These are phyloP conservation scores for Thelephora aurantiotincta DNA, from an alignment of 768 basidiomycete species.

Conservation along the genomic window DNA sequence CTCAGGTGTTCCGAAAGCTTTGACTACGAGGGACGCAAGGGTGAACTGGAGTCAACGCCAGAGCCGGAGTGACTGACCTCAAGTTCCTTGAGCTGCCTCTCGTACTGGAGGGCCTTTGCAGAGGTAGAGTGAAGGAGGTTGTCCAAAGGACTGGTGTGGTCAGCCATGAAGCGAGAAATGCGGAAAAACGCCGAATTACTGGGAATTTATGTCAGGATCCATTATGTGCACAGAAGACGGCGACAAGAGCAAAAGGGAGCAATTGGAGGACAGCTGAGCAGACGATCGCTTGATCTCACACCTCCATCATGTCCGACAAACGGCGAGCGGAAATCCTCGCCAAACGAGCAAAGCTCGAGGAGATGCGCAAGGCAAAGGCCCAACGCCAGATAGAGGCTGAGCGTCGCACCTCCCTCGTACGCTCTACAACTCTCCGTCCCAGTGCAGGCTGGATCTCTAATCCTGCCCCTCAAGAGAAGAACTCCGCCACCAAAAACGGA, in stretches of 20 bases:
- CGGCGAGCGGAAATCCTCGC: constrained; percentile 82
- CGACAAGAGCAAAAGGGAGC: no score
- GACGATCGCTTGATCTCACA: neutral
- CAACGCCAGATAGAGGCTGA: constrained; percentile 47
- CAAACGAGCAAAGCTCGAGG: constrained; percentile 78
- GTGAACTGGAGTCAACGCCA: neutral
- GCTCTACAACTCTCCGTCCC: constrained; percentile 21
- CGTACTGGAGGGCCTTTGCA: constrained; percentile 9
- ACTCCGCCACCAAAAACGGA: constrained; percentile 6
- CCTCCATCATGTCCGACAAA: constrained; percentile 24
- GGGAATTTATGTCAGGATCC: no score
- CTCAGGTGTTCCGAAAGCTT: constrained; percentile 57
- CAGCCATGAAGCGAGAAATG: neutral
- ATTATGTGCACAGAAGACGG: no score
- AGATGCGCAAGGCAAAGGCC: constrained; percentile 64
- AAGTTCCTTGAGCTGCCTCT: constrained; percentile 13
- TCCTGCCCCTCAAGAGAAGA: neutral
- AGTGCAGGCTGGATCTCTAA: constrained; percentile 11
- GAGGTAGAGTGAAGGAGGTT: constrained; percentile 7
- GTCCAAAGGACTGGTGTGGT: neutral
- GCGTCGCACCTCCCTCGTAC: constrained; percentile 10
- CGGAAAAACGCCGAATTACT: neutral
- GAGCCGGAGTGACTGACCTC: constrained; percentile 8
- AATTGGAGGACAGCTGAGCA: no score
- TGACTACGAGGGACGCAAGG: constrained; percentile 23